Percentiles rank a stretch among this genome's conserved stretches.
phyloP scores from a whole-genome alignment of 331 rosid species.

The Rosa hybrid region DNA sequence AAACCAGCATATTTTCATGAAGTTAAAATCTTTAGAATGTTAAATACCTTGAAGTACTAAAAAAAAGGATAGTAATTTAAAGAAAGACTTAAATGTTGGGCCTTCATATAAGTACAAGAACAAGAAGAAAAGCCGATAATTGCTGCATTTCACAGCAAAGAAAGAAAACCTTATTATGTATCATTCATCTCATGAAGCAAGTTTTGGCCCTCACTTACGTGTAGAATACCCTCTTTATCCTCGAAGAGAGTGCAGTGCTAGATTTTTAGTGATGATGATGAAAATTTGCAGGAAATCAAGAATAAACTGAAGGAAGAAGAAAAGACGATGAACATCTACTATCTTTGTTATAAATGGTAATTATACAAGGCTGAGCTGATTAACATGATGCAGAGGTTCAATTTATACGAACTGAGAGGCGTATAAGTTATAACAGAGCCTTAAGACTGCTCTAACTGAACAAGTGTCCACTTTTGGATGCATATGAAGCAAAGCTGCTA shows the following conservation, averaged over 20 bases:
- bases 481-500: too few species aligned
- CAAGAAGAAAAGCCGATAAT: neutral
- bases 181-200: constrained; percentile 84
- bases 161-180: neutral
- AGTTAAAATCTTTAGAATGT: neutral
- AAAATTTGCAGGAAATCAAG: too few species aligned
- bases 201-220: constrained; percentile 90
- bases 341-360: too few species aligned
- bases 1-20: neutral
- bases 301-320: too few species aligned
- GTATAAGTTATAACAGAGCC: too few species aligned
- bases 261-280: too few species aligned
- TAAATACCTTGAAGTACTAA: neutral
- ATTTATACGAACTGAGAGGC: too few species aligned
- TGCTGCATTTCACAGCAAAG: constrained; percentile 1
- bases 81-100: neutral
- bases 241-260: constrained; percentile 66
- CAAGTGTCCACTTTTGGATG: too few species aligned
- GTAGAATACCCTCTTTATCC: constrained; percentile 93
- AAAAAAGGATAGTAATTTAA: neutral
- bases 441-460: too few species aligned
- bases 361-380: too few species aligned
- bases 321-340: too few species aligned
- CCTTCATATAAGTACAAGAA: neutral
- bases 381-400: too few species aligned